These are phyloP conservation scores for Ramaria sp. DNA, from an alignment of 768 basidiomycete genomes.

Conservation along the genomic window DNA sequence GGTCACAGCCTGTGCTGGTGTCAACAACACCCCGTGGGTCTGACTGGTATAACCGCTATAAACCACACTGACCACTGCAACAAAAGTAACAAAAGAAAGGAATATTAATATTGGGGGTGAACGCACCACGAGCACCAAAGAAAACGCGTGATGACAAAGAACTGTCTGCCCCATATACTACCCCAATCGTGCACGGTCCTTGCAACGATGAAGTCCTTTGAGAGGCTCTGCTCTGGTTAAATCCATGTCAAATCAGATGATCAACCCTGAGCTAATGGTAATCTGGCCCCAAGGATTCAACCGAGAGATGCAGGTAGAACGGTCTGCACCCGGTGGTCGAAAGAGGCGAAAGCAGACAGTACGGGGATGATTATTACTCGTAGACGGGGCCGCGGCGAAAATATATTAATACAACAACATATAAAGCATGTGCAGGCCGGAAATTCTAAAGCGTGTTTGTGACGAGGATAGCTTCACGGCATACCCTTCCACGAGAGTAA, in stretches of 20 bases:
- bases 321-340: neutral
- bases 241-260: neutral
- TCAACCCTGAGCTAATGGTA: neutral
- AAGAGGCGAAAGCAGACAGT: neutral
- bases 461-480: neutral
- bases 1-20: too few species aligned
- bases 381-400: neutral
- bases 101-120: neutral
- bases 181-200: neutral
- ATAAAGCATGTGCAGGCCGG: neutral
- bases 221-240: neutral
- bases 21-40: too few species aligned
- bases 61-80: too few species aligned
- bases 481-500: neutral
- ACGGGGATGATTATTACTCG: neutral
- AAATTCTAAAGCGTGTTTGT: neutral
- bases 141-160: neutral
- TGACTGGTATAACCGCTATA: too few species aligned
- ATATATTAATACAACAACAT: slow-evolving; percentile 1
- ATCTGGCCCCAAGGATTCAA: neutral
- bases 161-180: slow-evolving; percentile 6
- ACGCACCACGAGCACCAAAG: neutral
- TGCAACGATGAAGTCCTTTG: neutral
- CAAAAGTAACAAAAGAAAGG: neutral
- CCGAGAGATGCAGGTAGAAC: neutral